Base-by-base conservation (phyloP, 78 protist genomes). In the Emiliania huxleyi region DNA sequence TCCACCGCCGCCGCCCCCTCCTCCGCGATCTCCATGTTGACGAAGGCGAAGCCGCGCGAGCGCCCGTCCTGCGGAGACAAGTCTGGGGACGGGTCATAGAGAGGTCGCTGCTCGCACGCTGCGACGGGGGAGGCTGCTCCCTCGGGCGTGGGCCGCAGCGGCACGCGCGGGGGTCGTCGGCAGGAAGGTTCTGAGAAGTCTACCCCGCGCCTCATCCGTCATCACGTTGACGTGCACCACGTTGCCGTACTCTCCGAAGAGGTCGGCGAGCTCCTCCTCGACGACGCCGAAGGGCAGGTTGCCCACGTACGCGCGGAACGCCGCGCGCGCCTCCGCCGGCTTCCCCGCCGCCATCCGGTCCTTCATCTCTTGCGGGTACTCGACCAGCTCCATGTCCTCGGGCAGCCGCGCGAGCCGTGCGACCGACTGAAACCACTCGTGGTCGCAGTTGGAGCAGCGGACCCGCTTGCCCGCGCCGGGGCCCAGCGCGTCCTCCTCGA, bases 391-490 rank as follows among this genome's bases (percentile, higher is more conserved):
- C 75, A 69, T 69, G n/a, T 69, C n/a, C 33, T 69, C 75, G 38
- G 75, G 75, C 33, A 69, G 75, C 33, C 33, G 2, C 11, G 18
- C 11, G 75, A 69, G 75, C 33, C 75, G 75, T 26, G 75, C 75
- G n/a, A 12, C 75, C 75, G 75, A 69, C 75, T 69, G 75, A 26
- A 69, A 69, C 75, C 75, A 69, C n/a, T 69, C 75, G n/a, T 69
- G 75, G 12, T 69, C 75, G 75, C 75, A 69, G 75, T 69, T 69
- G 33, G 75, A 69, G 75, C 75, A 69, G 75, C 75, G 75, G 38
- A 69, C 75, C 38, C 33, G 75, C 75, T 29, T 69, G 37, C 75
- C 75, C 75, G 75, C 75, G 8, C 62, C 62, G 8, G 62, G 15
- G 75, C 75, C 75, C 38, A 69, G 75, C 75, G 75, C 75, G 75